A percentile compares a stretch with the other conserved stretches of the same genome.
phyloP scores from a whole-genome alignment of 2,329 filamentous ascomycete species.

The Xylariales sp. region DNA sequence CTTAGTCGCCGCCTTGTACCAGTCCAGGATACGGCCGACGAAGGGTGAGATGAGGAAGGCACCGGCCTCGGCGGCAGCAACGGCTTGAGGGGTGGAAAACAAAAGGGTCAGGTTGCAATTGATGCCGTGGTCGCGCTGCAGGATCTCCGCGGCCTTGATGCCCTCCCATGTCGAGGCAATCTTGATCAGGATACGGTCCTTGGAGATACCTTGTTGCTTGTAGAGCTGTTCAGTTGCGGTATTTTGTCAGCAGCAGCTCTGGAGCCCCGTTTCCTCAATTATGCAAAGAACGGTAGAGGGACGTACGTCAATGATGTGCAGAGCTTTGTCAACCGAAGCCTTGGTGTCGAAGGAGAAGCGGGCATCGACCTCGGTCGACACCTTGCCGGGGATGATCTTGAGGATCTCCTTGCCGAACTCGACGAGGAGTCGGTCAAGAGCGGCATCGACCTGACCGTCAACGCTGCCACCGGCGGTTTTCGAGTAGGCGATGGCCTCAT shows the following conservation, averaged over 20 bases:
- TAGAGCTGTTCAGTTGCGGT: constrained; percentile 68
- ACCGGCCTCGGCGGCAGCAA: constrained; percentile 89
- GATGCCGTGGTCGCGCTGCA: constrained; percentile 91
- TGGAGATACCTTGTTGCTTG: constrained; percentile 83
- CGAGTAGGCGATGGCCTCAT: constrained; percentile 77
- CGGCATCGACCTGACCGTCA: constrained; percentile 81
- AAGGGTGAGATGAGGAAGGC: constrained; percentile 99
- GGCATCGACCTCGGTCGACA: constrained; percentile 97
- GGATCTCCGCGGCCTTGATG: constrained; percentile 96
- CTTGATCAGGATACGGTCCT: constrained; percentile 97
- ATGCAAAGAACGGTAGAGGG: not conserved
- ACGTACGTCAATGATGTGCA: constrained; percentile 90
- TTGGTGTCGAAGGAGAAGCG: constrained; percentile 93
- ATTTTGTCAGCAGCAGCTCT: constrained; percentile 7
- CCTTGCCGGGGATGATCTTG: constrained; percentile 94
- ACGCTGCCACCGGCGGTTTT: constrained; percentile 67
- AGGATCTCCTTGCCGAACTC: constrained; percentile 98
- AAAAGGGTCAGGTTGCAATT: constrained; percentile 99
- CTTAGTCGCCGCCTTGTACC: constrained; percentile 96
- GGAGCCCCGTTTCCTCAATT: too few species aligned
- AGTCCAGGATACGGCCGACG: constrained; percentile 98
- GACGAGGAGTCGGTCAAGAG: constrained; percentile 90
- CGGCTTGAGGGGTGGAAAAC: constrained; percentile 94
- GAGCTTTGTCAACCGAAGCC: constrained; percentile 88
- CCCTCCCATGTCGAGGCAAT: constrained; percentile 99